These are phyloP conservation scores for Obba rivulosa DNA, from an alignment of 768 basidiomycete species.

Conservation along the genomic window DNA sequence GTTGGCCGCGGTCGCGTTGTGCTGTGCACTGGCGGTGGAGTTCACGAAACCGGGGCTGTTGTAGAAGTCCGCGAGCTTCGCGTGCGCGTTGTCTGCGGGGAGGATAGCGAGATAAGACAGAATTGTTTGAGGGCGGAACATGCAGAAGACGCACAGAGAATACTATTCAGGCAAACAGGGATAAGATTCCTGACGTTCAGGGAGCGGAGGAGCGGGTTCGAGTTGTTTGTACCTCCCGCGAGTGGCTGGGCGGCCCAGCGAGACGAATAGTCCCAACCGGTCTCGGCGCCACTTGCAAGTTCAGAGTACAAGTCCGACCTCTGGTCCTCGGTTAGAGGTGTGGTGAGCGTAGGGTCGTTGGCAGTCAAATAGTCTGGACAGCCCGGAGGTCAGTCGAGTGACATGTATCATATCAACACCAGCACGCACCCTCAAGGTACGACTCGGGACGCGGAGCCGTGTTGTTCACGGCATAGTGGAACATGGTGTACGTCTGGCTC, in stretches of 20 bases:
- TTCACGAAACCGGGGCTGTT: constrained; percentile 30
- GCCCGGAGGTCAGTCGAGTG: constrained; percentile 8
- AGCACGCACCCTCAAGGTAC: constrained; percentile 48
- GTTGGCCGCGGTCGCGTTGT: constrained; percentile 49
- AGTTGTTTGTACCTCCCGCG: constrained; percentile 34
- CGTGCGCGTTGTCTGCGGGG: constrained; percentile 53
- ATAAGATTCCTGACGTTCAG: constrained; percentile 67
- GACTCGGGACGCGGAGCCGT: constrained; percentile 88
- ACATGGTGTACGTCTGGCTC: constrained; percentile 57
- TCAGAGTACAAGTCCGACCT: constrained; percentile 73
- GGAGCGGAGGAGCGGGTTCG: constrained; percentile 54
- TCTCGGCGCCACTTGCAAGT: constrained; percentile 85
- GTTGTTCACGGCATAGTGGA: constrained; percentile 74
- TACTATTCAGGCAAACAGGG: constrained; percentile 78
- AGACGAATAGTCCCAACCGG: constrained; percentile 46
- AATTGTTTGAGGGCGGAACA: constrained; percentile 6
- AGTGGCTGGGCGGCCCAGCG: constrained; percentile 39
- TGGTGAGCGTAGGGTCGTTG: constrained; percentile 52
- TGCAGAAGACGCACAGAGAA: constrained; percentile 57
- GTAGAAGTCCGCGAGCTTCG: constrained; percentile 59
- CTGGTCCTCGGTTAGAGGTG: constrained; percentile 55
- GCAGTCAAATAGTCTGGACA: constrained; percentile 69
- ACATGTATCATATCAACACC: not conserved
- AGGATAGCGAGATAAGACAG: not conserved
- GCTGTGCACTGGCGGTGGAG: constrained; percentile 36